These are phyloP conservation scores for Postia placenta DNA, from an alignment of 768 basidiomycete species.

Conservation along the genomic window DNA sequence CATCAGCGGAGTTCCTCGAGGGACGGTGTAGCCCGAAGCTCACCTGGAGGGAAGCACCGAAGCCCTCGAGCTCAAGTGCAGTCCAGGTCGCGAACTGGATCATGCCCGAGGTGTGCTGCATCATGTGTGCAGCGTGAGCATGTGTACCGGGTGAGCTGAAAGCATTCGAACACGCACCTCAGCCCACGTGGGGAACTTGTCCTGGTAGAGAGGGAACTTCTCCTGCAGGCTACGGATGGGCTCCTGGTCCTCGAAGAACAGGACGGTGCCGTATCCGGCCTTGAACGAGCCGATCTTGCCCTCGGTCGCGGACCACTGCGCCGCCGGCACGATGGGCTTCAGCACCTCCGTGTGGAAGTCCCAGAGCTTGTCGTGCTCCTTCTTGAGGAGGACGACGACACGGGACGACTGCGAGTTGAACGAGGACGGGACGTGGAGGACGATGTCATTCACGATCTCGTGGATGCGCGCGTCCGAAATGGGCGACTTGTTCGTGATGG, in stretches of 20 bases:
- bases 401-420: constrained; percentile 18
- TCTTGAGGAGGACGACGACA: constrained; percentile 16
- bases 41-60: constrained; percentile 14
- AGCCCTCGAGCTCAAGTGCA: constrained; percentile 17
- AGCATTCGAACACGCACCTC: constrained; percentile 7
- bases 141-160: background rate
- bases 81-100: constrained; percentile 19
- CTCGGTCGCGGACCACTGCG: constrained; percentile 14
- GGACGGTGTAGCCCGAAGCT: background rate
- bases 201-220: constrained; percentile 15
- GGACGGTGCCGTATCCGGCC: constrained; percentile 18
- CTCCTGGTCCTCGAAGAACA: constrained; percentile 18
- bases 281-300: constrained; percentile 13
- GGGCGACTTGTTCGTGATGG: constrained; percentile 13
- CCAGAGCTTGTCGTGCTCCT: constrained; percentile 20
- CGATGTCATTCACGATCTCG: constrained; percentile 14
- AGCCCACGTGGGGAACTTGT: constrained; percentile 16
- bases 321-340: constrained; percentile 14
- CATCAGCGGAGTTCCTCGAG: background rate
- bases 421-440: constrained; percentile 17
- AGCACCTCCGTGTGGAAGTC: constrained; percentile 14
- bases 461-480: constrained; percentile 16
- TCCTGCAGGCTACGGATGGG: constrained; percentile 14
- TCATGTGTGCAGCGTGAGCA: background rate
- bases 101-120: constrained; percentile 8